Evolutionary conservation across 1,284 basidiomycete species (phyloP).

Genomic region (Ustilago sp.): DNA sequence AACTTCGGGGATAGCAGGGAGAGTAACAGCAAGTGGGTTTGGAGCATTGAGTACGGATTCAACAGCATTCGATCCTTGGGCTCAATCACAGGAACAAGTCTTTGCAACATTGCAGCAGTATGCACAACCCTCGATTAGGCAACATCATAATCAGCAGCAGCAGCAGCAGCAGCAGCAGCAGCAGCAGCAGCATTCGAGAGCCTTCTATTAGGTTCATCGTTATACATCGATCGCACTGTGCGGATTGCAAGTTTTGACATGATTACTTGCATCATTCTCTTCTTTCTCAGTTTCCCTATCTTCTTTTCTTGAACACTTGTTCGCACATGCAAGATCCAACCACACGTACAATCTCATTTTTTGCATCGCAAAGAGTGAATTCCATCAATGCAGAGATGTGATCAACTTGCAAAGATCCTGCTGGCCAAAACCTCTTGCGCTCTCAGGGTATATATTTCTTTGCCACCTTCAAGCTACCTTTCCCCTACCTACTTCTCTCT

Average conservation of each 20-base stretch:
- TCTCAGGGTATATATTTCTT: not conserved
- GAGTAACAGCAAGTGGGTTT: not conserved
- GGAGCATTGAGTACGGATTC: not conserved
- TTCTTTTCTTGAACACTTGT: not conserved
- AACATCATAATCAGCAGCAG: not conserved
- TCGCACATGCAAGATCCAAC: not conserved
- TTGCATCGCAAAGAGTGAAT: too few species aligned
- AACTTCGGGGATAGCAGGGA: not conserved
- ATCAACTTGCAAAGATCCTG: too few species aligned
- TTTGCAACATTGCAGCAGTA: not conserved
- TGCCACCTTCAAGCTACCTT: not conserved
- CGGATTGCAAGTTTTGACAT: not conserved
- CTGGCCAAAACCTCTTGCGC: too few species aligned
- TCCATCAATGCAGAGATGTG: too few species aligned
- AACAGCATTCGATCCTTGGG: constrained; percentile 1
- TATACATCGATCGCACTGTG: not conserved
- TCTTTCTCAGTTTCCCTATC: not conserved
- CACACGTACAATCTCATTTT: too few species aligned
- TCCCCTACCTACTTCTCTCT: not conserved
- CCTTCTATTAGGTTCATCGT: not conserved
- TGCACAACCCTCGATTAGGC: not conserved
- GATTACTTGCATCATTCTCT: not conserved
- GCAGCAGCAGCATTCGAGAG: not conserved
- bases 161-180: constrained; percentile 1
- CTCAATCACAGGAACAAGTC: not conserved